Conservation (phyloP, 2,329 filamentous ascomycete genomes). For the Daldinia sp. region DNA sequence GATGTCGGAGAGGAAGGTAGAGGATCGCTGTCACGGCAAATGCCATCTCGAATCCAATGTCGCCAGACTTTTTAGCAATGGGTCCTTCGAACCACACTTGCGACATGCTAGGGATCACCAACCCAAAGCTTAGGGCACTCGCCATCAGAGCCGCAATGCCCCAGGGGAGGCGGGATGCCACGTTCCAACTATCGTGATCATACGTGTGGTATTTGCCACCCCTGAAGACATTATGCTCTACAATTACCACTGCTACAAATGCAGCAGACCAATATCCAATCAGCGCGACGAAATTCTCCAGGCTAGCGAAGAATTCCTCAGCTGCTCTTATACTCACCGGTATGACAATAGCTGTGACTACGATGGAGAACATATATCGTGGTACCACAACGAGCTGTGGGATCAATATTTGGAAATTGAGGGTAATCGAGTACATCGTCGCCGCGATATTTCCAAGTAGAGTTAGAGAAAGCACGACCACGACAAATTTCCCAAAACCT, state of each 20-base stretch:
- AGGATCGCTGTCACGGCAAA: slow-evolving; percentile 61
- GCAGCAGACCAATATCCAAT: slow-evolving; percentile 71
- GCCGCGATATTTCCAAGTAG: slow-evolving; percentile 70
- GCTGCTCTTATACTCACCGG: slow-evolving; percentile 68
- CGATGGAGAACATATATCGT: slow-evolving; percentile 67
- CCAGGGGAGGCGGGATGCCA: slow-evolving; percentile 54
- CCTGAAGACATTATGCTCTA: slow-evolving; percentile 56
- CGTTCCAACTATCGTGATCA: slow-evolving; percentile 55
- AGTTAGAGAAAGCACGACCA: slow-evolving; percentile 68
- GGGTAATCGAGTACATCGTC: slow-evolving; percentile 71
- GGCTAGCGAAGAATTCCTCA: slow-evolving; percentile 66
- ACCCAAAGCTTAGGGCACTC: slow-evolving; percentile 54
- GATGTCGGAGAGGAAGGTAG: slow-evolving; percentile 57
- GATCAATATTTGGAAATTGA: slow-evolving; percentile 73
- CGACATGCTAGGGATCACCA: slow-evolving; percentile 70
- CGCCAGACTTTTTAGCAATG: slow-evolving; percentile 69
- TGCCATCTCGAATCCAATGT: slow-evolving; percentile 75
- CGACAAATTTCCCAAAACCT: slow-evolving; percentile 72
- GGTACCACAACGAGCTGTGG: slow-evolving; percentile 68
- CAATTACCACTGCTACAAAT: slow-evolving; percentile 63
- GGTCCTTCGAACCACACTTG: slow-evolving; percentile 73
- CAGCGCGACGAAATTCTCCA: slow-evolving; percentile 68
- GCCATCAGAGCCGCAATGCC: slow-evolving; percentile 57
- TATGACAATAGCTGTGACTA: slow-evolving; percentile 70
- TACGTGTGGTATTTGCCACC: slow-evolving; percentile 52